Evolutionary conservation across 768 basidiomycete species (phyloP), one percentile per base, ranked within the genome.

Genomic region (Xerocomellus intermedius): DNA sequence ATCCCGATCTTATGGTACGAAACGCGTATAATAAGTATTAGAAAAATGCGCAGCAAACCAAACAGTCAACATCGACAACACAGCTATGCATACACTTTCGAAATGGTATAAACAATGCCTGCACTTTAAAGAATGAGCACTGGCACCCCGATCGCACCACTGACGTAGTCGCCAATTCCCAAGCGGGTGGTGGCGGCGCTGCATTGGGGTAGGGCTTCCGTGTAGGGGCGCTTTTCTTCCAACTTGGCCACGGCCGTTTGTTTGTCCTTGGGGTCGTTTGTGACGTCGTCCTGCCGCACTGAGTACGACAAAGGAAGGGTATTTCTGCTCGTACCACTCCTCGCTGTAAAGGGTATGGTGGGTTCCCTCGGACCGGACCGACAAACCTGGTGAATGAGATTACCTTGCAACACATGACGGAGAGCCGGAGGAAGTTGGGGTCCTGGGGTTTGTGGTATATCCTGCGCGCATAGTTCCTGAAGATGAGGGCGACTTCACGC

Each of bases 251-350:
- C 75, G 5, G 69, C 69, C 3, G 83, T 76, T 17, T 89, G 83
- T 14, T 82, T 76, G 68, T 91, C 88, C 24, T 63, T 42, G 3
- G 75, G 65, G 66, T 86, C 73, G 58, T 82, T 75, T 3, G 70
- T 60, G 32, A 72, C 60, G 1, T 64, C 63, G 5, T 56, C 46
- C 24, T 60, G 44, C 8, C 59, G 58, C 22, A n/a, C n/a, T n/a
- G n/a, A 67, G 54, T 1, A 59, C 17, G 42, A 99, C 82, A 77
- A 96, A 97, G 3, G 94, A 91, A 2, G 96, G 96, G 75, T 91
- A 99, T 70, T 95, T 79, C 62, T 86, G 89, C 72, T 98, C 96
- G 54, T 77, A 85, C 96, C 96, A 98, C 73, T 87, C 84, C 64
- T 98, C 95, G 69, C 98, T 91, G 92, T 87, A 48, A 57, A 58